Evolutionary conservation across 2,329 filamentous ascomycete genomes (phyloP).

Genomic region (Rhinocladiella similis): DNA sequence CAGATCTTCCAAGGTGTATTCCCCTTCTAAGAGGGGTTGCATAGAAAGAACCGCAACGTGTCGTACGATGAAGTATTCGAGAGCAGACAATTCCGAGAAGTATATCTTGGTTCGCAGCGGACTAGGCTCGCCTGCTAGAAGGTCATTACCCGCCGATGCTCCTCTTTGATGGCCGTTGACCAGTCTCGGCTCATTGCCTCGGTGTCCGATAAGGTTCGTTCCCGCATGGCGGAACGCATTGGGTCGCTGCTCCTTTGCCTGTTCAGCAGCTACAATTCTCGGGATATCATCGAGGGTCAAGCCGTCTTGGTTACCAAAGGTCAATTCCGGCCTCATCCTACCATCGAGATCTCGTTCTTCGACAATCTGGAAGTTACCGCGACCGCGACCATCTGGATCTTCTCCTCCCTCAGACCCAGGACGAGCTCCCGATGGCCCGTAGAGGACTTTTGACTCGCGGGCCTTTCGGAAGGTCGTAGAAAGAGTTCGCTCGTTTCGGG

Average conservation of each 20-base stretch:
- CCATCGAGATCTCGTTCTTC: conserved; percentile 72
- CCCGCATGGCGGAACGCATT: conserved; percentile 76
- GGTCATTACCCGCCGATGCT: conserved; percentile 57
- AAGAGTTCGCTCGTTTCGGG: conserved; percentile 87
- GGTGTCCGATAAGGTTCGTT: conserved; percentile 63
- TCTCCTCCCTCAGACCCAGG: conserved; percentile 72
- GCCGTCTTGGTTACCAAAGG: conserved; percentile 86
- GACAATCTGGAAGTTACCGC: conserved; percentile 67
- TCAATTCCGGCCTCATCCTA: conserved; percentile 72
- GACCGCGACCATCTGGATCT: conserved; percentile 45
- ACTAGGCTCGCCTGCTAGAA: conserved; percentile 51
- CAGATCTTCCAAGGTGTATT: conserved; percentile 92
- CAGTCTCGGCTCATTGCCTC: conserved; percentile 58
- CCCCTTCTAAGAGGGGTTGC: conserved; percentile 83
- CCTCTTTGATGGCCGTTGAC: conserved; percentile 69
- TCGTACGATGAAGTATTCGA: conserved; percentile 97
- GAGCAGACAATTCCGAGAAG: conserved; percentile 90
- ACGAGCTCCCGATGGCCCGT: conserved; percentile 74
- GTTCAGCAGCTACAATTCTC: conserved; percentile 90
- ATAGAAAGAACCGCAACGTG: conserved; percentile 94
- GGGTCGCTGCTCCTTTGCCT: conserved; percentile 85
- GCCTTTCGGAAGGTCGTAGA: conserved; percentile 91
- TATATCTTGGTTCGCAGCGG: conserved; percentile 70
- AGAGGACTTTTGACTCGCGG: conserved; percentile 86
- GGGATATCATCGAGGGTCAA: conserved; percentile 95